phyloP scores from a whole-genome alignment of 73 alveolate species.

The Halteria grandinella region DNA sequence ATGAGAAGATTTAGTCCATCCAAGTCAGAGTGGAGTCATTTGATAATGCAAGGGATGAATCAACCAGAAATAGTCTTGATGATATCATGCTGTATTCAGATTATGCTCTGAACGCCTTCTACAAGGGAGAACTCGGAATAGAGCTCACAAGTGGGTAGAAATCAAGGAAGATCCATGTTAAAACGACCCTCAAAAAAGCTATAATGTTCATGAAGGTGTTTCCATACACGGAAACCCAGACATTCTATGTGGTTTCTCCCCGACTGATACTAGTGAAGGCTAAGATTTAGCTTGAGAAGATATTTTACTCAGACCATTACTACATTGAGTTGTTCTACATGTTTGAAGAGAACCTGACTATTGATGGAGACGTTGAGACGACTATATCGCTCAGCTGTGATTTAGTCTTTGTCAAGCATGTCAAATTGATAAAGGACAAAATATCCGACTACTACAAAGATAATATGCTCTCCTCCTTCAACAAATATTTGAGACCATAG shows the following conservation, averaged over 20 bases:
- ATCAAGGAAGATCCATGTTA: conserved; percentile 23
- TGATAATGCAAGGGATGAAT: not conserved
- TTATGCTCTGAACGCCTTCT: conserved; percentile 12
- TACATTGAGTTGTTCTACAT: conserved; percentile 28
- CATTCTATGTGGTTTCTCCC: conserved; percentile 39
- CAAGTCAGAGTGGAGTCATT: conserved; percentile 15
- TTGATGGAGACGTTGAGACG: not conserved
- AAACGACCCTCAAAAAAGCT: conserved; percentile 31
- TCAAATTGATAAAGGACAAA: conserved; percentile 18
- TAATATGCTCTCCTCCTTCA: not conserved
- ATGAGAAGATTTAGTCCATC: conserved; percentile 15
- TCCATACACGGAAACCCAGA: conserved; percentile 28
- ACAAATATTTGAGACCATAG: conserved; percentile 25
- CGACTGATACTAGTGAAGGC: conserved; percentile 24
- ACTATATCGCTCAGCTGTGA: not conserved
- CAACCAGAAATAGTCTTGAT: too few species aligned
- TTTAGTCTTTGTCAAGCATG: conserved; percentile 2
- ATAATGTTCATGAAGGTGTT: conserved; percentile 32
- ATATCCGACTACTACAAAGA: conserved; percentile 13
- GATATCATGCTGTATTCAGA: conserved; percentile 1
- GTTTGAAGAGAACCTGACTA: conserved; percentile 14
- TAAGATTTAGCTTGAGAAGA: conserved; percentile 26
- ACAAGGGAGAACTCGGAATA: conserved; percentile 6
- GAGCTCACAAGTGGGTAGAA: not conserved
- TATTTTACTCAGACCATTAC: conserved; percentile 41